Evolutionary conservation across 192 early-diverging fungal genomes (phyloP).

Genomic region (Podila horticola): DNA sequence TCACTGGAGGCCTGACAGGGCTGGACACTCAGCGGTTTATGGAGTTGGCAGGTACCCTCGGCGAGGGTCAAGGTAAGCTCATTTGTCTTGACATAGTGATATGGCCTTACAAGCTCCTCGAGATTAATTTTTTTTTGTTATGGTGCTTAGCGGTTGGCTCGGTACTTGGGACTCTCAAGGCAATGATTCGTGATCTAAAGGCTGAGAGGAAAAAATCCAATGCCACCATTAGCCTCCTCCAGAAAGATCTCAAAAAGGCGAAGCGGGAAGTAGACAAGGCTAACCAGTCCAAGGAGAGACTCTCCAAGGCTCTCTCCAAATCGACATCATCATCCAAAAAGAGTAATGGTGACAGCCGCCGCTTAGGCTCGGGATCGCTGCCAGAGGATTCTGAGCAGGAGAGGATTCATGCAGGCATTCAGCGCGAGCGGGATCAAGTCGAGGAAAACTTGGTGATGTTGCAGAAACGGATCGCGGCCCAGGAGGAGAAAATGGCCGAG

Average conservation of each 20-base stretch:
- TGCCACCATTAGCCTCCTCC: constrained; percentile 3
- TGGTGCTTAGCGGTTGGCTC: constrained; percentile 22
- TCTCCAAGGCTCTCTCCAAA: constrained; percentile 5
- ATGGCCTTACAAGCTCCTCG: not conserved
- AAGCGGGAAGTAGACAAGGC: constrained; percentile 12
- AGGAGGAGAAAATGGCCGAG: constrained; percentile 17
- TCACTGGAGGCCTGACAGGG: constrained; percentile 1
- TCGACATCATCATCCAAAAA: not conserved
- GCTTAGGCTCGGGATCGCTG: not conserved
- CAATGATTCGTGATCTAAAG: constrained; percentile 37
- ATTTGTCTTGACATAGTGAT: not conserved
- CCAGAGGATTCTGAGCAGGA: constrained; percentile 9
- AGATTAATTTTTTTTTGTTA: not conserved
- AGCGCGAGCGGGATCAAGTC: constrained; percentile 16
- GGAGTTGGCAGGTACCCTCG: constrained; percentile 22
- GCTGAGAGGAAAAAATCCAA: constrained; percentile 22
- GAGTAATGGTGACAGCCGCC: not conserved
- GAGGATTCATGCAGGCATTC: not conserved
- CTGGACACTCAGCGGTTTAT: constrained; percentile 20
- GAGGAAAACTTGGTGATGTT: constrained; percentile 7
- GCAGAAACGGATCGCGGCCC: constrained; percentile 11
- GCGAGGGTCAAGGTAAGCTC: constrained; percentile 40
- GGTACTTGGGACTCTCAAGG: constrained; percentile 30
- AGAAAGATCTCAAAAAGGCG: constrained; percentile 25
- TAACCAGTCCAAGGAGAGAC: constrained; percentile 24